Evolutionary conservation across 1,284 basidiomycete genomes (phyloP), one percentile per base, ranked within the genome.

Genomic region (Pascua sp.): DNA sequence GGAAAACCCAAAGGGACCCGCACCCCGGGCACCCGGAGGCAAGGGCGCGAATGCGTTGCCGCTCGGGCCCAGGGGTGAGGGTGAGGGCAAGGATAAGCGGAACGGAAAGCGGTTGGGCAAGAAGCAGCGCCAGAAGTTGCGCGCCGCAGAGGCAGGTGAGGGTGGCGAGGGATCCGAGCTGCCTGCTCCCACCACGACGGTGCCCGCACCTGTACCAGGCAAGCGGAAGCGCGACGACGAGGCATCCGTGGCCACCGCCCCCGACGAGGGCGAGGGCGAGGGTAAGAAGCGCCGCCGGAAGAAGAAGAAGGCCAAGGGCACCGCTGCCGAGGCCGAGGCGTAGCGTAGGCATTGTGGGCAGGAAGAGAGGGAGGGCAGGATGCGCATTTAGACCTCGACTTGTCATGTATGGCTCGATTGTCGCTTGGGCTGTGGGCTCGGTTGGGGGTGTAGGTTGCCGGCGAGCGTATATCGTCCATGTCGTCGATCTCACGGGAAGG

Each of bases 21-120:
- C 11, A 17, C 49, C 41, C 16, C 49, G 15, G 15, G 24, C 13
- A 49, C 48, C 18, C 41, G 52, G 53, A 37, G 24, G 12, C 17
- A 13, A 11, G 55, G 48, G n/a, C 48, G 47, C 56, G 15, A 62
- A 62, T 18, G 54, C 60, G n/a, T n/a, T n/a, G n/a, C n/a, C n/a
- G n/a, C n/a, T n/a, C n/a, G n/a, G n/a, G n/a, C n/a, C n/a, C n/a
- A 51, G 53, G 49, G 49, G 48, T 11, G 57, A 60, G 42, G 56
- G 56, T n/a, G 56, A 61, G 38, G 58, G 49, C n/a, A 49, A 42
- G 13, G 55, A 45, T n/a, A 53, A 49, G 24, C 58, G 56, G 13
- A 48, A 44, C 9, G 70, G 70, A 46, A 79, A 77, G 68, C 70
- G 76, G 12, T 76, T 78, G 60, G 80, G 79, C 53, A 79, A 77